Evolutionary conservation across 1,139 yeast species (phyloP).

Genomic region (Citeromyces siamensis): DNA sequence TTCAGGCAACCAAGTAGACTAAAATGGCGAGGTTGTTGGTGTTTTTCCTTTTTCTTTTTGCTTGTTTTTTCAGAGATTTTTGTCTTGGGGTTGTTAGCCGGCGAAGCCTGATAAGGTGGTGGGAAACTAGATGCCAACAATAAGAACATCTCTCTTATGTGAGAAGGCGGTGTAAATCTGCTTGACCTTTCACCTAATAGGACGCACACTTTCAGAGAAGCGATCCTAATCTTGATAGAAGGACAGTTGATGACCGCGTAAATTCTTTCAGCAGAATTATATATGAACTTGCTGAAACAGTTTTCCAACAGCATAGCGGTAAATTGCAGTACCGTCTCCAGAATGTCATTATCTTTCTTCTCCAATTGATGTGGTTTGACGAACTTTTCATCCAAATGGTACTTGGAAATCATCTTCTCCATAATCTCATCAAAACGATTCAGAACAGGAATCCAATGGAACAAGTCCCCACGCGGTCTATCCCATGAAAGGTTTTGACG

Average conservation of each 20-base stretch:
- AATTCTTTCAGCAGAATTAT: constrained; percentile 54
- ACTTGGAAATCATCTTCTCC: constrained; percentile 38
- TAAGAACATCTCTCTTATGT: constrained; percentile 32
- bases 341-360: constrained; percentile 29
- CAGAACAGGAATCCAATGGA: constrained; percentile 67
- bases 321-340: constrained; percentile 46
- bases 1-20: constrained; percentile 40
- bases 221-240: constrained; percentile 44
- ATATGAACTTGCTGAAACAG: constrained; percentile 56
- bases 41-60: constrained; percentile 9
- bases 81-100: background rate
- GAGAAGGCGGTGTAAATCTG: constrained; percentile 28
- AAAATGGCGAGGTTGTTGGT: constrained; percentile 21
- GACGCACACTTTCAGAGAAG: constrained; percentile 54
- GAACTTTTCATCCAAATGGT: constrained; percentile 36
- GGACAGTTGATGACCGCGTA: constrained; percentile 42
- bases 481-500: constrained; percentile 6
- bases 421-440: constrained; percentile 65
- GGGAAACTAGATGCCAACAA: constrained; percentile 46
- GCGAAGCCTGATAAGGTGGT: constrained; percentile 17
- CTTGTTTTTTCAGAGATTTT: constrained; percentile 4
- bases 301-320: constrained; percentile 55
- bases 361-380: constrained; percentile 34
- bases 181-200: constrained; percentile 45
- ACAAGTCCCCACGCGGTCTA: constrained; percentile 29